Conservation (phyloP, 257 asterid genomes). For the Agastache rugosa region DNA sequence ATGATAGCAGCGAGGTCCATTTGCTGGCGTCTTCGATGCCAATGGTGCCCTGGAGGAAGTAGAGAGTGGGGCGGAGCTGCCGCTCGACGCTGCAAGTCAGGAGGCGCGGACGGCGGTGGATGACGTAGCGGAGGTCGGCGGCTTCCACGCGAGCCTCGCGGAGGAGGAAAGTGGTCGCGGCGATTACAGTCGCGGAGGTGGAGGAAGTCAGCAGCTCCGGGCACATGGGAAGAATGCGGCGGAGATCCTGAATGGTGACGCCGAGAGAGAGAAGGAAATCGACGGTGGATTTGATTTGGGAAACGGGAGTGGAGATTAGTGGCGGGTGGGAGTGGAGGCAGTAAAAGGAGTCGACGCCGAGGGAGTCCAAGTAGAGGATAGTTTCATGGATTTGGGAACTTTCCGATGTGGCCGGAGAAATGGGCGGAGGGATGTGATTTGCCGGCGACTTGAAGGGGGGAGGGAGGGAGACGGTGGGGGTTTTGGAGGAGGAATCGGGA, state of each 20-base stretch:
- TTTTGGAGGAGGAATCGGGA: conserved; percentile 30
- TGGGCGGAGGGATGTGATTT: conserved; percentile 26
- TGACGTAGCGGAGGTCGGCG: conserved; percentile 64
- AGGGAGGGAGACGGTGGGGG: conserved; percentile 41
- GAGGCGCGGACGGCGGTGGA: conserved; percentile 90
- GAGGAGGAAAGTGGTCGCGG: conserved; percentile 80
- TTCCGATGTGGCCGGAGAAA: conserved; percentile 37
- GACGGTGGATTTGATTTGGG: conserved; percentile 66
- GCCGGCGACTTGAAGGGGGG: conserved; percentile 37
- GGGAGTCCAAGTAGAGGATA: conserved; percentile 80
- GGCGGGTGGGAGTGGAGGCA: conserved; percentile 68
- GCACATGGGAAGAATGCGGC: conserved; percentile 83
- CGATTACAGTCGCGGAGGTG: conserved; percentile 48
- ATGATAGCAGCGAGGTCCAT: conserved; percentile 70
- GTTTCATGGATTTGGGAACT: conserved; percentile 54
- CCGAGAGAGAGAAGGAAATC: conserved; percentile 66
- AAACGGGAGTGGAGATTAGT: conserved; percentile 56
- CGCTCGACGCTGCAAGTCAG: conserved; percentile 61
- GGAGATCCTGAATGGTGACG: conserved; percentile 60
- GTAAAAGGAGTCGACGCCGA: conserved; percentile 73
- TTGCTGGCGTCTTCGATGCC: conserved; percentile 70
- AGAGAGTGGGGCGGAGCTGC: conserved; percentile 80
- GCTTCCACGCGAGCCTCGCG: conserved; percentile 73
- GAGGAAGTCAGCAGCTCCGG: conserved; percentile 71
- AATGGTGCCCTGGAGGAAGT: conserved; percentile 77